Base-by-base conservation (phyloP, 495 filamentous ascomycete species). In the Aspergillus homomorphus region DNA sequence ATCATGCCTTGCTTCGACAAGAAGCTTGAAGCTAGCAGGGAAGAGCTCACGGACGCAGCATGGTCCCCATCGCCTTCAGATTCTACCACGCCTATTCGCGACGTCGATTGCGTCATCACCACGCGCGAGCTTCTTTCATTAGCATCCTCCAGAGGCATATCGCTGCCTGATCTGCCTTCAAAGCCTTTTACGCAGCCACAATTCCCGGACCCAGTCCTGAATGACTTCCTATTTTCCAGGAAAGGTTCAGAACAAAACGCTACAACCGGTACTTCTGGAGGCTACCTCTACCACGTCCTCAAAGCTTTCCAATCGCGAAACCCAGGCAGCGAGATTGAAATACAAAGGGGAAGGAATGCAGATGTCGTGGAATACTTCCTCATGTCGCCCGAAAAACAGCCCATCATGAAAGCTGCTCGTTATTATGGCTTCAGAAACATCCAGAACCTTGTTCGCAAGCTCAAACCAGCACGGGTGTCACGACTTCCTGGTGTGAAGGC, bases 1-100 rank as follows among this genome's bases (percentile, higher is more conserved):
- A 78, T 98, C 33, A 98, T 98, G 95, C 94, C 94, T 21, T 98
- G 94, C 70, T 98, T 98, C 69, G 94, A 98, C 75, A 98, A 98
- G 76, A 98, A 98, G 73, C 84, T 98, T 15, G 94, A 98, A 73
- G 94, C 93, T 8, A 94, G 91, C 54, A 86, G 94, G 20, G 88
- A 89, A 67, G 95, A 98, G 69, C 81, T 98, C 33, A 98, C 94
- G 3, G 87, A 91, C 67, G 71, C 81, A 0, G 81, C 84, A 21
- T 98, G 95, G 94, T 71, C 33, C 33, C 18, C 10, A 41, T 7
- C 45, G 14, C 71, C 69, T 24, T 69, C 71, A 28, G 66, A 69
- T 49, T 1, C 58, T 16, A 72, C 77, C 4, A 75, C 77, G 19
- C 84, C 87, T 7, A 79, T 93, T 18, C 80, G 94, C 20, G 94